phyloP scores from a whole-genome alignment of 2,329 filamentous ascomycete species.

The Epichloe aotearoae region DNA sequence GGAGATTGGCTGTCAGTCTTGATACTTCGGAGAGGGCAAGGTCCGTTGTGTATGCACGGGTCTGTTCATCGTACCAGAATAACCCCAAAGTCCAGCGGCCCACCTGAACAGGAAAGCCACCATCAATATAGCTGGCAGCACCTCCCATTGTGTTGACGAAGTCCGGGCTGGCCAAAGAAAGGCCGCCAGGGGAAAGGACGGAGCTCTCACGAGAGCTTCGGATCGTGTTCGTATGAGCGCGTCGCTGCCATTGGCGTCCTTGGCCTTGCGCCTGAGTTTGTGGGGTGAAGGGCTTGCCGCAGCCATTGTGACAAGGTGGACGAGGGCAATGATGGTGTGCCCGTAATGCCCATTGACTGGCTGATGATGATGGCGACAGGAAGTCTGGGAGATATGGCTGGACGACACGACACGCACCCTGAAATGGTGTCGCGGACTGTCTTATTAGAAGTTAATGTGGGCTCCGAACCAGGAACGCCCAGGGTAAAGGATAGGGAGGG shows the following conservation, averaged over 20 bases:
- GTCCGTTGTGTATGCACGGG: not conserved
- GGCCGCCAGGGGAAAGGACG: slow-evolving; percentile 81
- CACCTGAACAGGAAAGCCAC: slow-evolving; percentile 82
- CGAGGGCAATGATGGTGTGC: not conserved
- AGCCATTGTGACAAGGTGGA: slow-evolving; percentile 17
- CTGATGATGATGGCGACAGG: not conserved
- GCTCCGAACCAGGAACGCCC: no score
- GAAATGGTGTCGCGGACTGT: no score
- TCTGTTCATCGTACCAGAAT: slow-evolving; percentile 53
- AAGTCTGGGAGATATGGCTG: not conserved
- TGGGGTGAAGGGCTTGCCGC: slow-evolving; percentile 43
- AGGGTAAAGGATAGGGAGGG: no score
- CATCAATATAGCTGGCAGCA: slow-evolving; percentile 80
- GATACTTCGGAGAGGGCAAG: not conserved
- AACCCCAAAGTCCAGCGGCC: slow-evolving; percentile 86
- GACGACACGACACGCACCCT: not conserved
- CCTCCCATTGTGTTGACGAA: slow-evolving; percentile 80
- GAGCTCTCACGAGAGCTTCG: slow-evolving; percentile 40
- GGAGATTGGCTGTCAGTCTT: not conserved
- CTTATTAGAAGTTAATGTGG: no score
- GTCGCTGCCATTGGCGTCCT: slow-evolving; percentile 27
- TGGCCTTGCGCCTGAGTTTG: slow-evolving; percentile 45
- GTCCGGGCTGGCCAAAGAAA: slow-evolving; percentile 87
- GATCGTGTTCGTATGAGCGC: slow-evolving; percentile 16
- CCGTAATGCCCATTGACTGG: slow-evolving; percentile 1